These are phyloP conservation scores for Eimeria falciformis DNA, from an alignment of 169 alveolate genomes.

Conservation along the genomic window DNA sequence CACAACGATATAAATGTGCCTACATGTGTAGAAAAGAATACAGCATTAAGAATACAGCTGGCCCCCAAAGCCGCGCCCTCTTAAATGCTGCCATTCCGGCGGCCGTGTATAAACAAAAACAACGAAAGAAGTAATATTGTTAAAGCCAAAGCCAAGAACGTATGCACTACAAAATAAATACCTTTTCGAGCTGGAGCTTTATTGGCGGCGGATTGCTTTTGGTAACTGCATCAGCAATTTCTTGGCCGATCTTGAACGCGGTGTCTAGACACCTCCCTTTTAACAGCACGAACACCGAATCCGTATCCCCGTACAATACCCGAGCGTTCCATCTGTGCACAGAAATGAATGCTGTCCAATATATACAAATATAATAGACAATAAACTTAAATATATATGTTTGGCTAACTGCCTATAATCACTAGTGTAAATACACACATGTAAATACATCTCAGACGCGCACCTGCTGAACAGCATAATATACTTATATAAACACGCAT, in stretches of 20 bases:
- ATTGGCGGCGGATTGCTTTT: constrained; percentile 79
- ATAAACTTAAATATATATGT: constrained; percentile 80
- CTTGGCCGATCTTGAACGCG: constrained; percentile 78
- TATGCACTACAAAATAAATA: no score
- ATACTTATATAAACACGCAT: no score
- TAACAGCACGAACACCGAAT: constrained; percentile 95
- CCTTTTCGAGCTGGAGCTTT: constrained; percentile 80
- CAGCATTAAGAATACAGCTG: no score
- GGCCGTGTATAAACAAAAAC: no score
- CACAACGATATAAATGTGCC: no score
- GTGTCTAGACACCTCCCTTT: constrained; percentile 77
- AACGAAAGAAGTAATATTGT: no score
- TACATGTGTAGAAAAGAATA: no score
- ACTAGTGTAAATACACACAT: not conserved
- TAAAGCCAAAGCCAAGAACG: no score
- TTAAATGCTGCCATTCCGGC: no score
- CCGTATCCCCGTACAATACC: constrained; percentile 98
- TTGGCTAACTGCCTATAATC: not conserved
- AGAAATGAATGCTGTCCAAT: not conserved
- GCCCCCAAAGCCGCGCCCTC: no score
- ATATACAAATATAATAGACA: not conserved
- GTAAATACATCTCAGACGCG: no score
- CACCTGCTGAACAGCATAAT: no score
- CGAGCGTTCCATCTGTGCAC: constrained; percentile 84
- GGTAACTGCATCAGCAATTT: constrained; percentile 75